phyloP scores from a whole-genome alignment of 768 basidiomycete genomes.

The Tricholoma hemisulphureum region DNA sequence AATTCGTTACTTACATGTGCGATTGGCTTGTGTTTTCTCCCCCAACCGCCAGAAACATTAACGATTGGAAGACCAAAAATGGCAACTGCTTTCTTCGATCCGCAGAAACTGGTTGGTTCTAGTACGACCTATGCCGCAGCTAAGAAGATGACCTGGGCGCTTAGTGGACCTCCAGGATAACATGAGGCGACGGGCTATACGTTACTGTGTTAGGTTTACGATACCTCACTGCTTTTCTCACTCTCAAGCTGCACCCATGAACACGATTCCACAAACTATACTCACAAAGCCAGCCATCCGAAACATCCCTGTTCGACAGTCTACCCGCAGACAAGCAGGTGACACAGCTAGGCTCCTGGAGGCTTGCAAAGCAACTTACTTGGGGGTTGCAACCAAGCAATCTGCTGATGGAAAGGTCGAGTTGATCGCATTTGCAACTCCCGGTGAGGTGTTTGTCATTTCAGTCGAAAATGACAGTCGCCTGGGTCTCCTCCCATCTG shows the following conservation, averaged over 20 bases:
- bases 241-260: conserved; percentile 1
- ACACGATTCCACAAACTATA: conserved; percentile 8
- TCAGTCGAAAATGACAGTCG: background rate
- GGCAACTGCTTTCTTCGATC: background rate
- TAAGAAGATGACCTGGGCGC: background rate
- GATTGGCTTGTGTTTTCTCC: too few species aligned
- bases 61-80: background rate
- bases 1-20: background rate
- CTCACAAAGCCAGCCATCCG: background rate
- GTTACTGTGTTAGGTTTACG: background rate
- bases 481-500: conserved; percentile 3
- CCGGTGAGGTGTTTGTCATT: conserved; percentile 8
- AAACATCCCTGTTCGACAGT: conserved; percentile 5
- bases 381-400: conserved; percentile 12
- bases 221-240: background rate
- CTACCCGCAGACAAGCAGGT: conserved; percentile 13
- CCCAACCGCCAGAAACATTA: too few species aligned
- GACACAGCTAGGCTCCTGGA: conserved; percentile 1
- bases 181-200: background rate
- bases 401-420: conserved; percentile 1
- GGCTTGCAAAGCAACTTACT: background rate
- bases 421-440: conserved; percentile 13
- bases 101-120: too few species aligned
- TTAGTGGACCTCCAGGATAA: background rate
- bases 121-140: background rate